Evolutionary conservation across 2,329 filamentous ascomycete genomes (phyloP).

Genomic region (Claviceps citrina): DNA sequence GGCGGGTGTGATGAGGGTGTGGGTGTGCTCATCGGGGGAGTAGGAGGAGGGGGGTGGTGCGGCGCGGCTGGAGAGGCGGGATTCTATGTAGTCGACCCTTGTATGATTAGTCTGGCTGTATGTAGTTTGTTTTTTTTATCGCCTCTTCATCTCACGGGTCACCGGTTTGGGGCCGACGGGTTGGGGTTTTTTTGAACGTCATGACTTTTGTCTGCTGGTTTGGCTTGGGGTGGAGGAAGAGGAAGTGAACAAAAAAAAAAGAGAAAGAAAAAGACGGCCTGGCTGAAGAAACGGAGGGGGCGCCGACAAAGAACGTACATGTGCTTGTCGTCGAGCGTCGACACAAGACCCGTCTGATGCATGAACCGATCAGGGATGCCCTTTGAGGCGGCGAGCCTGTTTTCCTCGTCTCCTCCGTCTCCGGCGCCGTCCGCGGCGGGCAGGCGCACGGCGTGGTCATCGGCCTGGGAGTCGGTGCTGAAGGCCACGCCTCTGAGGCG

Average conservation of each 20-base stretch:
- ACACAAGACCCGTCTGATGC: conserved; percentile 53
- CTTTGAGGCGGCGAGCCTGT: conserved; percentile 13
- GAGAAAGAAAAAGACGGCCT: neutral
- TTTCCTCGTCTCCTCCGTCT: conserved; percentile 18
- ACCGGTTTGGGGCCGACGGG: no score
- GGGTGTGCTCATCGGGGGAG: neutral
- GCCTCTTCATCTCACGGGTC: neutral
- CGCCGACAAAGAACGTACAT: conserved; percentile 43
- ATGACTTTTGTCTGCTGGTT: no score
- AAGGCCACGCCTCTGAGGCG: conserved; percentile 42
- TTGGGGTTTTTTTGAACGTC: no score
- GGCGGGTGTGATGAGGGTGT: neutral
- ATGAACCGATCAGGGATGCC: conserved; percentile 42
- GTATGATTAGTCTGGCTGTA: conserved; percentile 42
- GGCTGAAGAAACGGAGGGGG: no score
- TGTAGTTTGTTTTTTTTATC: neutral
- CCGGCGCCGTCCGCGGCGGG: conserved; percentile 20
- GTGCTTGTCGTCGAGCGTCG: conserved; percentile 54
- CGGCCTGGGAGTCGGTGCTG: conserved; percentile 18
- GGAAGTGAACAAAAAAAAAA: no score
- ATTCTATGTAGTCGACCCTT: conserved; percentile 78
- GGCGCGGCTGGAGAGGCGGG: conserved; percentile 51
- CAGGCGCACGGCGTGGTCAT: conserved; percentile 14
- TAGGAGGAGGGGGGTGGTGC: conserved; percentile 8
- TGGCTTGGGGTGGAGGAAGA: neutral